Conservation (phyloP, 495 filamentous ascomycete genomes). For the Podospora conica region DNA sequence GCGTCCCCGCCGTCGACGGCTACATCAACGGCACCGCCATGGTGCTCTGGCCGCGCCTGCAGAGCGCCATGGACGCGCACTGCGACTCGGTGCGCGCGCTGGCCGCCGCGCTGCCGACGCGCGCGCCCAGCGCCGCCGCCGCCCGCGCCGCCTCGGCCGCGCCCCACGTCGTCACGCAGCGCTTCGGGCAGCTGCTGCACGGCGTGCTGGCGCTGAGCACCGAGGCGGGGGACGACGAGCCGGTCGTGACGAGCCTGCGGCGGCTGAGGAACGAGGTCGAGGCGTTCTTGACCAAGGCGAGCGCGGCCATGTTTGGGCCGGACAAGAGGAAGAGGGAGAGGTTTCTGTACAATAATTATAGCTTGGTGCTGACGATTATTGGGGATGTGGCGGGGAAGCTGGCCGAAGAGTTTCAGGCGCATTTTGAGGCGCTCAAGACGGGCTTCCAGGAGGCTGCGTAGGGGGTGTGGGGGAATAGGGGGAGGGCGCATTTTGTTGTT, state of each 20-base stretch:
- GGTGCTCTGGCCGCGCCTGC: constrained; percentile 94
- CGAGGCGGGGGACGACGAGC: constrained; percentile 89
- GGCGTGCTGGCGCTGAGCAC: constrained; percentile 74
- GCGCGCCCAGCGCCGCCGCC: constrained; percentile 47
- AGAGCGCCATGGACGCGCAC: constrained; percentile 88
- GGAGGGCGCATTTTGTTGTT: too few species aligned
- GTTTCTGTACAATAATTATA: constrained; percentile 93
- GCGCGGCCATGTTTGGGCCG: constrained; percentile 54
- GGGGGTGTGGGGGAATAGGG: not conserved
- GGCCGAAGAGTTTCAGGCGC: constrained; percentile 63
- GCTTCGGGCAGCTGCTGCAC: constrained; percentile 84
- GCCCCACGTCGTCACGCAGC: constrained; percentile 84
- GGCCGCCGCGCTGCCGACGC: constrained; percentile 44
- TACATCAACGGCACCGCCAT: constrained; percentile 95
- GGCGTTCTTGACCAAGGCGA: constrained; percentile 59
- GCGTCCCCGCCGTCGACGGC: constrained; percentile 78
- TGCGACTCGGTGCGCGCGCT: constrained; percentile 70
- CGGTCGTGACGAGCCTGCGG: constrained; percentile 70
- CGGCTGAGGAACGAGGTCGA: constrained; percentile 75
- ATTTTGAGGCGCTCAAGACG: constrained; percentile 57
- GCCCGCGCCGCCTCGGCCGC: constrained; percentile 67
- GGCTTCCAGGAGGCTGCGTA: constrained; percentile 38
- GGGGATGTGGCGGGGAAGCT: constrained; percentile 76
- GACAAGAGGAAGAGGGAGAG: constrained; percentile 75
- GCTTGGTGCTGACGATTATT: constrained; percentile 83